Conservation (phyloP, 208 protist genomes). For the Acanthamoeba triangularis region DNA sequence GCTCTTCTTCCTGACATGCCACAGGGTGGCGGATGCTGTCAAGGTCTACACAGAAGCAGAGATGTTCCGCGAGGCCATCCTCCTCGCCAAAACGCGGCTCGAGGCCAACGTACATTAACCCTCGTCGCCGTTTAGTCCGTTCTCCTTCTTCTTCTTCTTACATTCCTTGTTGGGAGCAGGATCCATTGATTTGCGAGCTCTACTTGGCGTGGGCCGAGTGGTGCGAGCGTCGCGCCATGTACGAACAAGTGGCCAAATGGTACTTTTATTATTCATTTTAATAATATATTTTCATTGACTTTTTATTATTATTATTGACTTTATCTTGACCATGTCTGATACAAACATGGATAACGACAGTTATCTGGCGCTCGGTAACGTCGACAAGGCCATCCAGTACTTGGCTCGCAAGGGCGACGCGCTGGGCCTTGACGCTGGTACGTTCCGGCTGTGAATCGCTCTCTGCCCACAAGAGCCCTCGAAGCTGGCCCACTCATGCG, state of each 20-base stretch:
- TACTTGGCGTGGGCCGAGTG: constrained; percentile 62
- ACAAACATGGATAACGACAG: too few species aligned
- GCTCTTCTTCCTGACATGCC: constrained; percentile 52
- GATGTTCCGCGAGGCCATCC: constrained; percentile 58
- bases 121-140: background rate
- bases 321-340: too few species aligned
- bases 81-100: constrained; percentile 50
- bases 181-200: constrained; percentile 31
- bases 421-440: constrained; percentile 25
- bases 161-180: background rate
- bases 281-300: too few species aligned
- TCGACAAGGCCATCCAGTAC: constrained; percentile 63
- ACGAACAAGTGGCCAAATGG: constrained; percentile 65
- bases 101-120: background rate
- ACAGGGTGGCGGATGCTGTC: background rate
- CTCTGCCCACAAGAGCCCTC: too few species aligned
- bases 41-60: constrained; percentile 18
- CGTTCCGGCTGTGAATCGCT: too few species aligned
- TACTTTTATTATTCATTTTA: background rate
- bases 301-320: too few species aligned
- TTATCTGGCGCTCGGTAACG: constrained; percentile 28
- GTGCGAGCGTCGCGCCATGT: constrained; percentile 54
- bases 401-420: constrained; percentile 52
- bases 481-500: too few species aligned
- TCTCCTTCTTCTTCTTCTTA: background rate